Base-by-base conservation (phyloP, 441 rosid genomes). In the Hura crepitans region DNA sequence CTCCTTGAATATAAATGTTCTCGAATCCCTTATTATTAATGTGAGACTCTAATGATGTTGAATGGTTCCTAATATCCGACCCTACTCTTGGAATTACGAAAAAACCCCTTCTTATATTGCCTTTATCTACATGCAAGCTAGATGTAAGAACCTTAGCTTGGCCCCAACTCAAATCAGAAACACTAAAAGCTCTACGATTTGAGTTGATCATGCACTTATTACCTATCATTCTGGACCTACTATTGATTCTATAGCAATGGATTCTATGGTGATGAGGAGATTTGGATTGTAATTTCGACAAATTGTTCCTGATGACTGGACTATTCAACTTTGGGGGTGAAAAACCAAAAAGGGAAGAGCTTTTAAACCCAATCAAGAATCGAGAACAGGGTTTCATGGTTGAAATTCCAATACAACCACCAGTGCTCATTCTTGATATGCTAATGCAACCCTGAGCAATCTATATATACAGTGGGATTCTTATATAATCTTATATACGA, bases 331-430 rank as follows among this genome's bases (percentile, higher is more conserved):
- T 87, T 45, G 65, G 62, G 43, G 81, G 65, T 75, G 84, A 80
- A 77, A 71, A 45, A 67, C 96, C 96, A 5, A 83, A 85, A 64
- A 87, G 72, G 13, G 87, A 85, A 55, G 85, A 83, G 50, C 83
- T 80, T 80, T 62, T 84, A 62, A 62, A 85, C 66, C 89, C 78
- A 80, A 88, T 77, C 30, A 87, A 66, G 71, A 87, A 77, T 82
- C 84, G 85, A 81, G 96, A 83, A 75, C 85, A 87, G 70, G 98
- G 98, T 82, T 83, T 94, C 87, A 87, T 81, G 6, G 86, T 79
- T 18, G 89, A 84, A 75, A 89, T 82, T 57, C 86, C 85, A 69
- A 93, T 78, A 79, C 86, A 88, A 58, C 84, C 78, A 37, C 78
- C 57, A 67, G 80, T 76, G 65, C 72, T 93, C 96, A 92, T 89